A percentile compares a stretch with the other conserved stretches of the same genome.
These are phyloP conservation scores for Ambrosia hybrid DNA, from an alignment of 140 eudicot species.

Conservation along the genomic window DNA sequence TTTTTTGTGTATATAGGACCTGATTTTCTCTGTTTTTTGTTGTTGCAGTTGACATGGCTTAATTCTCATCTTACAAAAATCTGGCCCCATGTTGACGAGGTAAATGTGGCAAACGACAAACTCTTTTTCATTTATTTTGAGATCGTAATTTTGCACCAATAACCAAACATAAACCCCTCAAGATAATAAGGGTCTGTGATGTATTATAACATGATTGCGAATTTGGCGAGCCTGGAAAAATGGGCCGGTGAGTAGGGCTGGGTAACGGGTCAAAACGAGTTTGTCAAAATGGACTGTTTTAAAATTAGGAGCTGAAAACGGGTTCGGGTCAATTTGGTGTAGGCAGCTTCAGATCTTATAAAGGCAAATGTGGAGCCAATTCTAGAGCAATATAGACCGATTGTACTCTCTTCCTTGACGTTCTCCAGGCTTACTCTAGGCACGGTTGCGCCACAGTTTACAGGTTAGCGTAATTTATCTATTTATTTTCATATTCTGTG, in stretches of 20 bases:
- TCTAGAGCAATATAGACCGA: slow-evolving; percentile 88
- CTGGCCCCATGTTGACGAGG: slow-evolving; percentile 93
- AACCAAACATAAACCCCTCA: background rate
- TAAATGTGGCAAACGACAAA: slow-evolving; percentile 18
- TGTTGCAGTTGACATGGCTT: slow-evolving; percentile 86
- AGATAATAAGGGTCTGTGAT: background rate
- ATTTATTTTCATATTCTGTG: slow-evolving; percentile 6
- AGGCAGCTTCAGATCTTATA: slow-evolving; percentile 98
- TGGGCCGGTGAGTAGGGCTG: too few species aligned
- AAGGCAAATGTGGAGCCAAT: slow-evolving; percentile 90
- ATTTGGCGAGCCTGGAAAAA: background rate
- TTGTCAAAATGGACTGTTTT: too few species aligned
- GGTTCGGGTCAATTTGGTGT: slow-evolving; percentile 7
- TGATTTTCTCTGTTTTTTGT: slow-evolving; percentile 23
- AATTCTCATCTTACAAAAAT: slow-evolving; percentile 79
- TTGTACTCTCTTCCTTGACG: slow-evolving; percentile 70
- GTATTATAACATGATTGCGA: slow-evolving; percentile 10
- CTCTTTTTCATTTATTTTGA: background rate
- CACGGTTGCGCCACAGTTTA: slow-evolving; percentile 93
- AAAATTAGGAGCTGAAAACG: too few species aligned
- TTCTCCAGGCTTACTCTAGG: slow-evolving; percentile 92
- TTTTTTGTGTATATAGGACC: background rate
- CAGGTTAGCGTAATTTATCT: slow-evolving; percentile 53
- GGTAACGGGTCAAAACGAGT: too few species aligned
- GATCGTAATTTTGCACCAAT: background rate